Conservation (phyloP, 352 stramenopile genomes). For the Globisporangium mamillatum region DNA sequence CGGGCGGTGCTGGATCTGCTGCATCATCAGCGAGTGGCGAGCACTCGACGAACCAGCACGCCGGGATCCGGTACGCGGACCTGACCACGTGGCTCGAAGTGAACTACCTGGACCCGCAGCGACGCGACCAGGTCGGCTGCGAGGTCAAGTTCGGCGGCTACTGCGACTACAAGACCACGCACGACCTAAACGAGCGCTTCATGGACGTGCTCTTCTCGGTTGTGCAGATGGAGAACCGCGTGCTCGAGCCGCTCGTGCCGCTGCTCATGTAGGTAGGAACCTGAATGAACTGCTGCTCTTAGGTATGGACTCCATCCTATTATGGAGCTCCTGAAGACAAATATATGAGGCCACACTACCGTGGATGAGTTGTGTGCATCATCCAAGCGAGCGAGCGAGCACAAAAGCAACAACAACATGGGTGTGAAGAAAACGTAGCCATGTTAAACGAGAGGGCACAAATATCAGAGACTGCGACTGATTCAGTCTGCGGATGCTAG, state of each 20-base stretch:
- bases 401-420: too few species aligned
- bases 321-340: not conserved
- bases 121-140: slow-evolving; percentile 24
- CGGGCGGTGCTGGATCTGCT: not conserved
- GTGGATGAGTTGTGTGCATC: too few species aligned
- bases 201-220: slow-evolving; percentile 35
- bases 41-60: not conserved
- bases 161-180: slow-evolving; percentile 35
- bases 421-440: too few species aligned
- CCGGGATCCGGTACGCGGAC: slow-evolving; percentile 26
- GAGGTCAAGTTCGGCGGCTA: slow-evolving; percentile 34
- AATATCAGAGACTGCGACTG: too few species aligned
- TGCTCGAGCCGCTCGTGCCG: slow-evolving; percentile 29
- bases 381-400: too few species aligned
- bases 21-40: slow-evolving; percentile 3
- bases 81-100: slow-evolving; percentile 40
- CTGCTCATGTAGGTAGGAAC: slow-evolving; percentile 12
- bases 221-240: slow-evolving; percentile 31
- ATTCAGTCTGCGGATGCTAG: too few species aligned
- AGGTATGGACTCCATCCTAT: too few species aligned
- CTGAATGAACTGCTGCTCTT: too few species aligned
- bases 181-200: slow-evolving; percentile 36
- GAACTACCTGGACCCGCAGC: slow-evolving; percentile 27
- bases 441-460: too few species aligned
- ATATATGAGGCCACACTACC: not conserved